Conservation (phyloP, 2,329 filamentous ascomycete species). For the Cryoendolithus antarcticus region DNA sequence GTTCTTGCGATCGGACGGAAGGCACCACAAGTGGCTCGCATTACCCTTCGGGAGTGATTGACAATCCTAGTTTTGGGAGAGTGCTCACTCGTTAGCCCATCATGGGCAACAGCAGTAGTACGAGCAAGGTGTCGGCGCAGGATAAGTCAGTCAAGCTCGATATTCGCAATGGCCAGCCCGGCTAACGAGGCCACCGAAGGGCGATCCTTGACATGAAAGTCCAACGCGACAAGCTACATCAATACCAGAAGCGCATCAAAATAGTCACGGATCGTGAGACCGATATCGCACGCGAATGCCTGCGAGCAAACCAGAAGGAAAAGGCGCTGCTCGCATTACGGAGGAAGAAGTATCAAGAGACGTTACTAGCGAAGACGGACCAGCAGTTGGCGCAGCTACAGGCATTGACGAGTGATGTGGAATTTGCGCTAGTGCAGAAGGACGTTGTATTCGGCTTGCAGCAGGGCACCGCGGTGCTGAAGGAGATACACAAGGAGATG, state of each 20-base stretch:
- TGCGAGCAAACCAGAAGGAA: constrained; percentile 65
- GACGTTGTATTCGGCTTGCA: constrained; percentile 87
- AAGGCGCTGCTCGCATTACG: constrained; percentile 78
- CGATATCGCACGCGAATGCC: constrained; percentile 69
- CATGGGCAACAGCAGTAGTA: constrained; percentile 54
- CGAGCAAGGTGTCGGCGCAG: constrained; percentile 60
- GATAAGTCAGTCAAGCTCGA: constrained; percentile 53
- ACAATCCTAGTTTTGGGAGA: no score
- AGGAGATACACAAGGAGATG: constrained; percentile 91
- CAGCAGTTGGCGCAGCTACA: constrained; percentile 88
- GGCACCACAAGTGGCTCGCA: no score
- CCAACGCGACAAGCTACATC: constrained; percentile 92
- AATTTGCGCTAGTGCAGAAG: constrained; percentile 94
- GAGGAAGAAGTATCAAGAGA: constrained; percentile 94
- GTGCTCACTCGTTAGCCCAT: not conserved
- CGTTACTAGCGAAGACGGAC: constrained; percentile 78
- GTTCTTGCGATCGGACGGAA: no score
- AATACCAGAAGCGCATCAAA: constrained; percentile 85
- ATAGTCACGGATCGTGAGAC: constrained; percentile 79
- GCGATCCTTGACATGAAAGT: constrained; percentile 96
- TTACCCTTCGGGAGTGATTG: no score
- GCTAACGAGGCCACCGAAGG: constrained; percentile 35
- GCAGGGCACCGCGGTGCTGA: constrained; percentile 79
- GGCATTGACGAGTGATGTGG: constrained; percentile 73
- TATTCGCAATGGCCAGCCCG: no score